These are phyloP conservation scores for Sporothrix phasma DNA, from an alignment of 2,329 filamentous ascomycete genomes.

Conservation along the genomic window DNA sequence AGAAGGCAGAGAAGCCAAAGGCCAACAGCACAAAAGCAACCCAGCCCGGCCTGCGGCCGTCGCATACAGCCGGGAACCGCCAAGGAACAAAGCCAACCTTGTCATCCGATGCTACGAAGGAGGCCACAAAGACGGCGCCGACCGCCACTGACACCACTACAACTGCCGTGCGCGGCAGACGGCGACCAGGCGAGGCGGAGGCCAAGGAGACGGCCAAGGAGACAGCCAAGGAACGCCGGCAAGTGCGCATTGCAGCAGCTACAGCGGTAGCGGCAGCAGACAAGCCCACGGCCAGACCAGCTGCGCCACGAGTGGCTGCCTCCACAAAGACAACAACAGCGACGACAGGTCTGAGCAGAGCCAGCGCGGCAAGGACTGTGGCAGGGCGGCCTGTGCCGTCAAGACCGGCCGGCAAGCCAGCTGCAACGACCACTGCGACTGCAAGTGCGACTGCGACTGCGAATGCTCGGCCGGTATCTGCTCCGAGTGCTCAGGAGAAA, in stretches of 20 bases:
- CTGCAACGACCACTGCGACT: not conserved
- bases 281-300: not conserved
- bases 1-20: too few relatives aligned
- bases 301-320: not conserved
- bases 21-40: not conserved
- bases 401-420: not conserved
- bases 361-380: not conserved
- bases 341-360: not conserved
- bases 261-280: not conserved
- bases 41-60: constrained; percentile 34
- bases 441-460: too few relatives aligned
- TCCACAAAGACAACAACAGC: not conserved
- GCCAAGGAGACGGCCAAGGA: too few relatives aligned
- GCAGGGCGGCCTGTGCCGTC: not conserved
- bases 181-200: not conserved
- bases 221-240: not conserved
- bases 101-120: constrained; percentile 14
- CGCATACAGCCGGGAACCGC: constrained; percentile 40
- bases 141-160: not conserved
- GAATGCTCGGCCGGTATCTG: constrained; percentile 4
- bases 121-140: not conserved
- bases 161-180: constrained; percentile 2
- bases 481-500: constrained; percentile 21
- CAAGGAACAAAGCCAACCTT: constrained; percentile 22
- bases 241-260: not conserved